Percentiles rank a stretch among this genome's conserved stretches.
Evolutionary conservation across 1,284 basidiomycete species (phyloP).

Genomic region (Butyriboletus appendiculatus): DNA sequence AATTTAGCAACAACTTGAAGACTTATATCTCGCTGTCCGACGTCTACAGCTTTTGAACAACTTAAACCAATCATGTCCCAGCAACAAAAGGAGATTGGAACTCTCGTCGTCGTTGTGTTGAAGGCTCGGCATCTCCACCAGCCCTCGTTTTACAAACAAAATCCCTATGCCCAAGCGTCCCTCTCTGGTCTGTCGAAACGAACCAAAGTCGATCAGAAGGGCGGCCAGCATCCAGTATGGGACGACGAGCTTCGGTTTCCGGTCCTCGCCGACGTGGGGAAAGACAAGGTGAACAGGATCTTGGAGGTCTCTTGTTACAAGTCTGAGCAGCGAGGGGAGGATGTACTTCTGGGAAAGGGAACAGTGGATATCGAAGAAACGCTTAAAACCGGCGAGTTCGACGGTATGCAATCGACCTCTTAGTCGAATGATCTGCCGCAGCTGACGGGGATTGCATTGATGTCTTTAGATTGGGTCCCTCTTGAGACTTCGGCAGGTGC

Average conservation of each 20-base stretch:
- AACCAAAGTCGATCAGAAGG: conserved; percentile 65
- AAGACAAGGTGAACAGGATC: conserved; percentile 47
- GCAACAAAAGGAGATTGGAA: conserved; percentile 53
- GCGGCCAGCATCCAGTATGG: conserved; percentile 79
- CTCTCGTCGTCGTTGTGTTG: conserved; percentile 70
- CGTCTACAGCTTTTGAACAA: neutral
- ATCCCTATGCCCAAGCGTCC: conserved; percentile 58
- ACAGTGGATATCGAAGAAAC: conserved; percentile 66
- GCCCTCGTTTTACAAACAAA: conserved; percentile 76
- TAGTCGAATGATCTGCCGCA: neutral
- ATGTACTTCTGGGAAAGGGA: conserved; percentile 58
- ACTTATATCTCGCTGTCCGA: neutral
- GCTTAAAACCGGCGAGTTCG: conserved; percentile 71
- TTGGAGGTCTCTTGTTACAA: conserved; percentile 66
- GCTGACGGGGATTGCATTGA: conserved; percentile 9
- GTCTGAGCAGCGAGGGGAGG: conserved; percentile 60
- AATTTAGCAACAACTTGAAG: neutral
- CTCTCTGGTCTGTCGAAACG: conserved; percentile 51
- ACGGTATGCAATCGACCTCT: conserved; percentile 48
- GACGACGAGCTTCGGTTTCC: conserved; percentile 70
- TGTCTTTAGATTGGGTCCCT: conserved; percentile 62
- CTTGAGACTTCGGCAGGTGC: conserved; percentile 54
- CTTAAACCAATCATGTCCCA: conserved; percentile 26
- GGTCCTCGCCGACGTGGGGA: conserved; percentile 41
- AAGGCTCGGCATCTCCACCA: conserved; percentile 72